These are phyloP conservation scores for Cryptococcus floricola DNA, from an alignment of 1,284 basidiomycete species.

Conservation along the genomic window DNA sequence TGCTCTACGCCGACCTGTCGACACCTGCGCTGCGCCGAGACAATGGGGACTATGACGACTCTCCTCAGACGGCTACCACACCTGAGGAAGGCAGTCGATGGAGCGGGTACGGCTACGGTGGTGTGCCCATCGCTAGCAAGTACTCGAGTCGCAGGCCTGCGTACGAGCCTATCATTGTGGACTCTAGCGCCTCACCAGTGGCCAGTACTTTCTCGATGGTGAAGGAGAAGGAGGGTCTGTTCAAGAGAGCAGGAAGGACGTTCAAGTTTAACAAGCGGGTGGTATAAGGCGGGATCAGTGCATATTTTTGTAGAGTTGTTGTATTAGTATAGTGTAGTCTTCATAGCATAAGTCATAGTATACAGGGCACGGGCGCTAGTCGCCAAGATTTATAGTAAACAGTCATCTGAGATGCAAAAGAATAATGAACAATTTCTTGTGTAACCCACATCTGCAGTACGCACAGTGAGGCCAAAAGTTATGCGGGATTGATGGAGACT, in stretches of 20 bases:
- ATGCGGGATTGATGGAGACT: too few species aligned
- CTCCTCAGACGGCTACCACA: slow-evolving; percentile 16
- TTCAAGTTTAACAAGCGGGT: not conserved
- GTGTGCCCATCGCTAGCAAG: not conserved
- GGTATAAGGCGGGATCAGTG: not conserved
- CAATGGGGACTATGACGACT: slow-evolving; percentile 21
- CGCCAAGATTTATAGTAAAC: not conserved
- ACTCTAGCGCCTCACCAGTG: not conserved
- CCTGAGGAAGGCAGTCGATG: slow-evolving; percentile 11
- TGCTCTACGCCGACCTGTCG: slow-evolving; percentile 32
- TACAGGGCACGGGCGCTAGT: not conserved
- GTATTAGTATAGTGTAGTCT: not conserved
- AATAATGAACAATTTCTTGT: too few species aligned
- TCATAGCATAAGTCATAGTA: not conserved
- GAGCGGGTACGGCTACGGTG: not conserved
- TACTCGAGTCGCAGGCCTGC: too few species aligned
- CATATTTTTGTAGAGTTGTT: not conserved
- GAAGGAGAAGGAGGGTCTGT: not conserved
- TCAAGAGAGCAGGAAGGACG: not conserved
- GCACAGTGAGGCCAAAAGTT: too few species aligned
- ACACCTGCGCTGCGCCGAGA: slow-evolving; percentile 33
- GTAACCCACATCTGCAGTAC: too few species aligned
- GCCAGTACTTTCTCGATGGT: not conserved
- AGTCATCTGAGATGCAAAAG: not conserved
- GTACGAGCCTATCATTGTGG: not conserved